Evolutionary conservation across 495 filamentous ascomycete genomes (phyloP).

Genomic region (Haplographium delicatum): DNA sequence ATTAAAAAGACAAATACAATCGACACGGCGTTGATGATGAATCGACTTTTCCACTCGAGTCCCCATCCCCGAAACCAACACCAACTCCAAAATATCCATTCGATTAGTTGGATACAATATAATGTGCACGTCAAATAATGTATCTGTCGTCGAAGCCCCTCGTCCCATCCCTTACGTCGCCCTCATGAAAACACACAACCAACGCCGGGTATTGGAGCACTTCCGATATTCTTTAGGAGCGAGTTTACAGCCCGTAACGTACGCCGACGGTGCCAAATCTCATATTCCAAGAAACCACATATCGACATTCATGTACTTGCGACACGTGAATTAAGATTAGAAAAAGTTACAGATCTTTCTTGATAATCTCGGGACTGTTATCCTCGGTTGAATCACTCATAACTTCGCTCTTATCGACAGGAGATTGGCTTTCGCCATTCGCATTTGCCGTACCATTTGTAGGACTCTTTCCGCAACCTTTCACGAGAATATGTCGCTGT

Average conservation of each 20-base stretch:
- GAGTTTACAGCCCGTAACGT: slow-evolving; percentile 11
- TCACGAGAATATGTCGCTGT: slow-evolving; percentile 89
- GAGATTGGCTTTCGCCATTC: slow-evolving; percentile 20
- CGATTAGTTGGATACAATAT: neutral
- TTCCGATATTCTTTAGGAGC: slow-evolving; percentile 2
- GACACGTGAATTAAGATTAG: neutral
- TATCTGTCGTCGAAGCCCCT: no score
- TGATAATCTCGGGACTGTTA: slow-evolving; percentile 21
- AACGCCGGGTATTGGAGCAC: slow-evolving; percentile 19
- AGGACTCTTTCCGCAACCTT: slow-evolving; percentile 65
- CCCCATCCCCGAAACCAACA: neutral
- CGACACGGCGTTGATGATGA: neutral
- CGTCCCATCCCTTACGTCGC: neutral
- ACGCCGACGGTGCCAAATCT: slow-evolving; percentile 9
- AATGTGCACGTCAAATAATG: neutral
- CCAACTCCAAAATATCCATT: neutral
- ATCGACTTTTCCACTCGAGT: neutral
- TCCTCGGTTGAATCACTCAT: slow-evolving; percentile 24
- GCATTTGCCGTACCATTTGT: slow-evolving; percentile 11
- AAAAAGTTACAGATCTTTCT: slow-evolving; percentile 24
- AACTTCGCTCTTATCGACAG: slow-evolving; percentile 19
- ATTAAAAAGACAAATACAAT: neutral
- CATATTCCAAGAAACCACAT: slow-evolving; percentile 1
- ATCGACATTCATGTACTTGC: slow-evolving; percentile 7
- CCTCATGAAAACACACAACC: slow-evolving; percentile 3